These are phyloP conservation scores for Rutstroemia sp. DNA, from an alignment of 2,329 filamentous ascomycete genomes.

Conservation along the genomic window DNA sequence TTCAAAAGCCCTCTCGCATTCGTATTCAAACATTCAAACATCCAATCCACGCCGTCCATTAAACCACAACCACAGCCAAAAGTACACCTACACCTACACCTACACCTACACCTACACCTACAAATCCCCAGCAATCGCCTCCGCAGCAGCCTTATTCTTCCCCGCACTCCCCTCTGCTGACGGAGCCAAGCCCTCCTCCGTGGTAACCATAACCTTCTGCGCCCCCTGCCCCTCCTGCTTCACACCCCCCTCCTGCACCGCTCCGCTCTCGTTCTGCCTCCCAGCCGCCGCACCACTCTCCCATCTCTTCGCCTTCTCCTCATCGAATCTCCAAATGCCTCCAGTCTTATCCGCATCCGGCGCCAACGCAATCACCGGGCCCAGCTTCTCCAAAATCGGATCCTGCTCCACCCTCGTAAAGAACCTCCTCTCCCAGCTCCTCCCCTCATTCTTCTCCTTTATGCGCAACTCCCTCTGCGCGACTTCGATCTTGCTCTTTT, in stretches of 20 bases:
- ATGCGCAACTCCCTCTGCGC: slow-evolving; percentile 72
- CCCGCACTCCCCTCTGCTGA: too few species aligned
- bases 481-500: slow-evolving; percentile 88
- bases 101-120: neutral
- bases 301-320: slow-evolving; percentile 26
- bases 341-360: slow-evolving; percentile 56
- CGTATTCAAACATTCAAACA: neutral
- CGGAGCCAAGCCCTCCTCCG: too few species aligned
- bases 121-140: neutral
- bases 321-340: slow-evolving; percentile 64
- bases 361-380: slow-evolving; percentile 33
- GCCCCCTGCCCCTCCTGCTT: neutral
- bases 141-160: neutral
- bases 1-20: neutral
- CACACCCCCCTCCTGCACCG: neutral
- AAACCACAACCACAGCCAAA: neutral
- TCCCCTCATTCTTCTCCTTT: slow-evolving; percentile 66
- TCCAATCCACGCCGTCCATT: neutral
- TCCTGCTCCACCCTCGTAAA: slow-evolving; percentile 54
- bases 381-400: slow-evolving; percentile 35
- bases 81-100: neutral
- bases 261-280: neutral
- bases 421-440: slow-evolving; percentile 76
- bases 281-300: neutral
- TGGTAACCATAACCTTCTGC: too few species aligned